Evolutionary conservation across 805 yeast genomes (phyloP).

Genomic region (Suhomyces sp.): DNA sequence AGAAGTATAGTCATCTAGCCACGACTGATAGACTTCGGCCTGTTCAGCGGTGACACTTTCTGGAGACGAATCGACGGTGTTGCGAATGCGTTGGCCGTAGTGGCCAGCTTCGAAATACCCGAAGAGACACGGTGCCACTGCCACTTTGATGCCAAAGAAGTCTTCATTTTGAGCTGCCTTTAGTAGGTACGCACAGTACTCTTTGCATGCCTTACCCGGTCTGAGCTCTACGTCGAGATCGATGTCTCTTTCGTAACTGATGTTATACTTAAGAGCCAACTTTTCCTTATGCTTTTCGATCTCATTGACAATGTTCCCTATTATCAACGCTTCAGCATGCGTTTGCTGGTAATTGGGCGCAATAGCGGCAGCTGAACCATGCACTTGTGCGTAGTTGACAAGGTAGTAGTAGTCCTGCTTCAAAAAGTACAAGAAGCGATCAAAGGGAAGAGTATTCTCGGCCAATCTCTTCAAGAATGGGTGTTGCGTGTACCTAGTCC

Average conservation of each 20-base stretch:
- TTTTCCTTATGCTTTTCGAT: constrained; percentile 53
- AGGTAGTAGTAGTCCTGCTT: constrained; percentile 70
- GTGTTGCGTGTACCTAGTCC: constrained; percentile 62
- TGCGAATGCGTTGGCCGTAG: constrained; percentile 23
- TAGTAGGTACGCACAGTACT: constrained; percentile 59
- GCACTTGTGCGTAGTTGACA: constrained; percentile 64
- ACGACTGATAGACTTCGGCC: constrained; percentile 38
- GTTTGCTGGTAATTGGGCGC: constrained; percentile 55
- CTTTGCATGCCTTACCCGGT: constrained; percentile 55
- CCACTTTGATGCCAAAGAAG: constrained; percentile 63
- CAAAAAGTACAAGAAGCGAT: constrained; percentile 52
- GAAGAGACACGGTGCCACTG: constrained; percentile 71
- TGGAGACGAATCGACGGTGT: constrained; percentile 12
- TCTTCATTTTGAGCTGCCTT: constrained; percentile 52
- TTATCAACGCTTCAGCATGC: constrained; percentile 47
- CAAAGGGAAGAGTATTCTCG: constrained; percentile 45
- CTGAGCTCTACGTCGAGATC: constrained; percentile 43
- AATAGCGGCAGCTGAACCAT: constrained; percentile 58
- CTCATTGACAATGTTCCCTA: constrained; percentile 53
- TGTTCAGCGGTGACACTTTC: constrained; percentile 12
- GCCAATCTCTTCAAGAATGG: constrained; percentile 58
- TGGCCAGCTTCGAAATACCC: constrained; percentile 64
- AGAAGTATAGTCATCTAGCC: constrained; percentile 63
- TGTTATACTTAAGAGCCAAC: constrained; percentile 38
- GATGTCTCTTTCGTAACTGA: constrained; percentile 32